Conservation (phyloP, 2,329 filamentous ascomycete genomes). For the Fusarium sp. region DNA sequence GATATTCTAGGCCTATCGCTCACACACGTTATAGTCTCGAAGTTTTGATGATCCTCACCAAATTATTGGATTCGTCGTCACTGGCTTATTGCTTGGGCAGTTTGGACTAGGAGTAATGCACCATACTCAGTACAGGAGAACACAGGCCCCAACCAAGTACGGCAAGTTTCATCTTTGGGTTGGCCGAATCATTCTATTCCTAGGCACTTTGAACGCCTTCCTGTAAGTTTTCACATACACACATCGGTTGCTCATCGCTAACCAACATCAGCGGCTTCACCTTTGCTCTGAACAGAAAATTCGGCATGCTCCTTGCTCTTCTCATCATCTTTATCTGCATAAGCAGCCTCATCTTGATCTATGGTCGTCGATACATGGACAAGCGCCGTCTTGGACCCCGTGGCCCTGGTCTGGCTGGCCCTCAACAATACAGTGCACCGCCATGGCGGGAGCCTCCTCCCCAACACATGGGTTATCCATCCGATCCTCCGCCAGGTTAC, state of each 20-base stretch:
- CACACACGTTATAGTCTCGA: conserved; percentile 54
- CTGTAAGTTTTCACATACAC: conserved; percentile 52
- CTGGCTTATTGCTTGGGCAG: conserved; percentile 61
- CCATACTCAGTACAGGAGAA: conserved; percentile 62
- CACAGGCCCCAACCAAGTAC: conserved; percentile 58
- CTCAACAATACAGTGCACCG: conserved; percentile 42
- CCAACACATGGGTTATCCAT: conserved; percentile 34
- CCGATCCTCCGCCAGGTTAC: conserved; percentile 47
- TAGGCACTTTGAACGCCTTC: conserved; percentile 66
- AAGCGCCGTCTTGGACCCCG: conserved; percentile 33
- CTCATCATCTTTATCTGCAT: conserved; percentile 56
- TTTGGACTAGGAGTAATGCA: conserved; percentile 65
- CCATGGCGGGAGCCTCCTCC: conserved; percentile 44
- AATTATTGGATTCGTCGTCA: conserved; percentile 65
- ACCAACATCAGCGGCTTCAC: conserved; percentile 59
- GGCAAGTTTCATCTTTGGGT: conserved; percentile 66
- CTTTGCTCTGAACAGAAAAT: conserved; percentile 60
- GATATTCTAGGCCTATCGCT: background rate
- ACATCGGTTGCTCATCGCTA: background rate
- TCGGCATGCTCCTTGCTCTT: conserved; percentile 58
- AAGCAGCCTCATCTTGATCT: conserved; percentile 50
- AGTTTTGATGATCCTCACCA: conserved; percentile 64
- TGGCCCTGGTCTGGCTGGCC: conserved; percentile 22
- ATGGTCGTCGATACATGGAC: conserved; percentile 42
- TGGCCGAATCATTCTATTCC: conserved; percentile 61